Evolutionary conservation across 2,329 filamentous ascomycete genomes (phyloP), one percentile per base, ranked within the genome.

Genomic region (Boeremia lycopersici): DNA sequence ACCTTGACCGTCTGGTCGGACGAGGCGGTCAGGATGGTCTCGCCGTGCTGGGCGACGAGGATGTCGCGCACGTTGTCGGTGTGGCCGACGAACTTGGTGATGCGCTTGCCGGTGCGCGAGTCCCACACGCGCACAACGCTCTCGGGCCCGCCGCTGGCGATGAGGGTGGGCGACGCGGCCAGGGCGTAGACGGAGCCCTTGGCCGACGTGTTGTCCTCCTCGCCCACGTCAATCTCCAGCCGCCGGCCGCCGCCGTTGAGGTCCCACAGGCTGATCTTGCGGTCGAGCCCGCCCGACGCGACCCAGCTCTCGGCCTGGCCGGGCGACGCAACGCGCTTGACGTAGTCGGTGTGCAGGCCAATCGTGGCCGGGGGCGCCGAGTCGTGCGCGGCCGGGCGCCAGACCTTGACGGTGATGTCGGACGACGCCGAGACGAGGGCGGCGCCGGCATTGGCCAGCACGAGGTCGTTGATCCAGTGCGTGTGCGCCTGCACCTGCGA

Each of bases 1-100:
- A 98, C 86, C 78, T 99, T 99, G 79, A 99, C 89, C 0, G 95
- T 98, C 77, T 96, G 92, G 74, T 99, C 95, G 1, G 93, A 93
- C 65, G 93, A 96, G 12, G 91, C 93, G 0, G 93, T 96, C 81
- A 99, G 85, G 64, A 99, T 90, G 35, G 87, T 96, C 71, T 96
- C 92, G 34, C 91, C 93, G 56, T 90, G 87, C 63, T 93, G 87
- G 66, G 91, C 96, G 61, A 99, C 87, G 47, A 99, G 80, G 59
- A 99, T 92, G 64, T 93, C 89, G 42, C 95, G 87, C 62, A 99
- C 88, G 63, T 93, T 97, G 80, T 96, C 93, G 17, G 93, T 96
- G 73, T 99, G 95, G 5, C 95, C 95, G 19, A 98, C 91, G 62
- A 99, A 93, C 75, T 97, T 98, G 60, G 93, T 98, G 55, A 98